Percentiles rank a stretch among this genome's conserved stretches.
These are phyloP conservation scores for Penicillium diatomitis DNA, from an alignment of 495 filamentous ascomycete species.

Conservation along the genomic window DNA sequence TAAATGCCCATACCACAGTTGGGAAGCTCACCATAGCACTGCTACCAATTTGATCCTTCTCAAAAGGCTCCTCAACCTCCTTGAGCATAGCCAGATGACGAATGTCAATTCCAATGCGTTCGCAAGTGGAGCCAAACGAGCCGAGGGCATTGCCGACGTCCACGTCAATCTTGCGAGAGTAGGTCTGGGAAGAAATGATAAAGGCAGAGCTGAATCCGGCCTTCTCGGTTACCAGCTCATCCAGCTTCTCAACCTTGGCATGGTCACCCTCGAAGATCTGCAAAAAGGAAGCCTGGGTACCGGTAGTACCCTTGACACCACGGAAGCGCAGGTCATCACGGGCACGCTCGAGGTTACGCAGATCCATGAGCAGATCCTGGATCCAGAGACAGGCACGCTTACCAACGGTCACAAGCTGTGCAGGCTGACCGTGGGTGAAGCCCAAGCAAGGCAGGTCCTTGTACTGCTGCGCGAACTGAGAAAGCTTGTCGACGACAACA, in stretches of 20 bases:
- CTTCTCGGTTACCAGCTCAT: conserved; percentile 73
- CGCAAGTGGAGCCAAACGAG: conserved; percentile 73
- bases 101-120: conserved; percentile 67
- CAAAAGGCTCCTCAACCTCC: conserved; percentile 90
- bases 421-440: conserved; percentile 81
- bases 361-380: conserved; percentile 80
- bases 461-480: conserved; percentile 65
- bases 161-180: conserved; percentile 78
- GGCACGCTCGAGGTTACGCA: conserved; percentile 69
- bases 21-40: conserved; percentile 38
- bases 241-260: conserved; percentile 62
- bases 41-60: conserved; percentile 51
- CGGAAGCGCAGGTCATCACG: conserved; percentile 72
- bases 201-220: conserved; percentile 70
- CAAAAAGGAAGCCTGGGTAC: conserved; percentile 73
- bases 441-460: conserved; percentile 57
- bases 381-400: conserved; percentile 67
- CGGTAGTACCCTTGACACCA: conserved; percentile 73
- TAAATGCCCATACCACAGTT: not conserved
- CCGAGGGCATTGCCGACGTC: conserved; percentile 70
- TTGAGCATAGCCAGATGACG: conserved; percentile 70
- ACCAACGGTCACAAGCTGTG: conserved; percentile 78
- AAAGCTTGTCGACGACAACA: conserved; percentile 71
- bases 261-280: conserved; percentile 74
- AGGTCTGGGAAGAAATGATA: conserved; percentile 71